phyloP scores from a whole-genome alignment of 768 basidiomycete genomes.

The Hericium rajendrae region DNA sequence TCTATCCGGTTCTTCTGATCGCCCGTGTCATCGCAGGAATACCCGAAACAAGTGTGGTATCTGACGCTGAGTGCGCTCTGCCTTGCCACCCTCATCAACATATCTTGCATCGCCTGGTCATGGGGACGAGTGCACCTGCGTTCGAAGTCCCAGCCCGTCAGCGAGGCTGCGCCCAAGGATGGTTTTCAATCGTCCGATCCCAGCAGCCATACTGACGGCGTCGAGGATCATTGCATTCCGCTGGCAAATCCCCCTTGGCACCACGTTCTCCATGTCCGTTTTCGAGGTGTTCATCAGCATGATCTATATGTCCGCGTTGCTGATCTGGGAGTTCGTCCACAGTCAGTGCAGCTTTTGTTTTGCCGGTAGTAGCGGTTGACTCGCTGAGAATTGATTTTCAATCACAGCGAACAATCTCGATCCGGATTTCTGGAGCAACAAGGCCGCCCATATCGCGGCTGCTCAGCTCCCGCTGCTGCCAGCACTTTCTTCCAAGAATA shows the following conservation, averaged over 20 bases:
- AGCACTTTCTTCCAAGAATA: constrained; percentile 27
- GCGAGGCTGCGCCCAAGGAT: background rate
- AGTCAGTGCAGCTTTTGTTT: constrained; percentile 15
- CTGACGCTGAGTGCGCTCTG: constrained; percentile 10
- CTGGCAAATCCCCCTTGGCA: constrained; percentile 17
- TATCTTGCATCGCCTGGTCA: constrained; percentile 13
- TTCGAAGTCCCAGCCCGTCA: background rate
- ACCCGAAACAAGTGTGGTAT: constrained; percentile 14
- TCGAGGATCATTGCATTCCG: constrained; percentile 21
- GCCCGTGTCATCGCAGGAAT: constrained; percentile 6
- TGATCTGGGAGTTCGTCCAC: constrained; percentile 21
- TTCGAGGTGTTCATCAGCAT: constrained; percentile 19
- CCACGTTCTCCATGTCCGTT: constrained; percentile 14
- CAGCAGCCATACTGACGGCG: constrained; percentile 18
- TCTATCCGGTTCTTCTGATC: background rate
- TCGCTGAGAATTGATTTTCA: background rate
- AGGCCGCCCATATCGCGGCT: constrained; percentile 11
- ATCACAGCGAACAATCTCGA: constrained; percentile 6
- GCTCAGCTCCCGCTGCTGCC: constrained; percentile 23
- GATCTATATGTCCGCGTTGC: constrained; percentile 20
- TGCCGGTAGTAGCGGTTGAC: background rate
- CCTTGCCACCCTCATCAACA: constrained; percentile 12
- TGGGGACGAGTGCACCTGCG: constrained; percentile 9
- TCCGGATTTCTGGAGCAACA: constrained; percentile 7
- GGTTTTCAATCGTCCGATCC: constrained; percentile 16